Evolutionary conservation across 306 rosid genomes (phyloP), one percentile per base, ranked within the genome.

Genomic region (Ochetophila trinervis): DNA sequence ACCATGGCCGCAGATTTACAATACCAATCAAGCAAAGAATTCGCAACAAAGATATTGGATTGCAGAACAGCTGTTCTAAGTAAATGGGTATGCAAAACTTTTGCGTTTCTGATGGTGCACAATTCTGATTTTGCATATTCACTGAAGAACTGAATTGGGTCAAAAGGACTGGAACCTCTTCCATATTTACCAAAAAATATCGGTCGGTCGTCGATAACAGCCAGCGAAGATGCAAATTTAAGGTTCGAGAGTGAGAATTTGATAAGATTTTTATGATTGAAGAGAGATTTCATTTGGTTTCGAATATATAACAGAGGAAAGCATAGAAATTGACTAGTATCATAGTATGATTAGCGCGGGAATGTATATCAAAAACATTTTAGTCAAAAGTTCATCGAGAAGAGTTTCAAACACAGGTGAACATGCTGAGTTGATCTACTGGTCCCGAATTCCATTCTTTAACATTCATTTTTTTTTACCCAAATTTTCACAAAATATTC

Each of bases 1-100:
- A 14, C 59, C 80, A 82, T 66, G 53, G 81, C 63, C 15, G 69
- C 53, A 6, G 82, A 79, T 62, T 78, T 75, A 23, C 79, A 72
- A 49, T 82, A 85, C 16, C 48, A 72, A 19, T 49, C 57, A 1
- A 82, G 82, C 57, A 82, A 66, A 66, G 74, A 77, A 70, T 91
- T 82, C 3, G 82, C 11, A 35, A 65, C 57, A 57, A 70, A 81
- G 57, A 81, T 66, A 66, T 79, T 52, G 63, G 77, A 75, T 37
- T 54, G 91, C 30, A 91, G 66, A 40, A 52, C 58, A 72, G 18
- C 32, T 23, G 36, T 67, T 70, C 23, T 78, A 67, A 79, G 80
- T 50, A 83, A 74, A 52, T 79, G 82, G 70, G 87, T 61, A 32
- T 88, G 93, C 34, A 88, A 17, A 47, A 71, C 50, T 79, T 78